A percentile compares a stretch with the other conserved stretches of the same genome.
Conservation (phyloP, 2,329 filamentous ascomycete species). For the Gremmenia infestans region DNA sequence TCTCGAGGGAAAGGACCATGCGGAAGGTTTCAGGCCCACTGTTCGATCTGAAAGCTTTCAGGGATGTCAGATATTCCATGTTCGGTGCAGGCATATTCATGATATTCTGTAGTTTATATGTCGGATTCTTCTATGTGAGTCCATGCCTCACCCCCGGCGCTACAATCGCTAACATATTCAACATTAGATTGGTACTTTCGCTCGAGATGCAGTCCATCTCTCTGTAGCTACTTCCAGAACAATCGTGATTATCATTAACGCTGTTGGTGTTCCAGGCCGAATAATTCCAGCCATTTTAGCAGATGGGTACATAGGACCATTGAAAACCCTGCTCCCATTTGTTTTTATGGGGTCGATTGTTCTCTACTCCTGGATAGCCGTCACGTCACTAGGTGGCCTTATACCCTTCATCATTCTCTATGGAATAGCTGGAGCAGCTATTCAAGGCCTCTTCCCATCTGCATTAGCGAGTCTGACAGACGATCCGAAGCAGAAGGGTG, state of each 20-base stretch:
- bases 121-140: constrained; percentile 29
- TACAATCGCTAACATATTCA: constrained; percentile 26
- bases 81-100: constrained; percentile 36
- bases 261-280: constrained; percentile 43
- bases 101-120: constrained; percentile 36
- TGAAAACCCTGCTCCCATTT: constrained; percentile 45
- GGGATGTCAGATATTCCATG: constrained; percentile 37
- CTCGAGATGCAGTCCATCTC: constrained; percentile 40
- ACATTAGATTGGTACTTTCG: constrained; percentile 27
- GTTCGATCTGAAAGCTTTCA: constrained; percentile 39
- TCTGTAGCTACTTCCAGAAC: constrained; percentile 32
- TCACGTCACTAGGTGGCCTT: constrained; percentile 36
- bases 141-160: constrained; percentile 27
- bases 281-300: constrained; percentile 40
- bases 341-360: constrained; percentile 27
- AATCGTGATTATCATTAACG: constrained; percentile 31
- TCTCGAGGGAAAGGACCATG: constrained; percentile 36
- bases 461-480: constrained; percentile 44
- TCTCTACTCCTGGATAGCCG: constrained; percentile 43
- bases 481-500: constrained; percentile 46
- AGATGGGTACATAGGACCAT: constrained; percentile 39
- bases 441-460: constrained; percentile 46
- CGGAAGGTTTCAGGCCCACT: constrained; percentile 34
- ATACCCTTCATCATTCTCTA: constrained; percentile 45
- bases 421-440: constrained; percentile 42